Evolutionary conservation across 306 rosid species (phyloP).

Genomic region (Casuarina equisetifolia): DNA sequence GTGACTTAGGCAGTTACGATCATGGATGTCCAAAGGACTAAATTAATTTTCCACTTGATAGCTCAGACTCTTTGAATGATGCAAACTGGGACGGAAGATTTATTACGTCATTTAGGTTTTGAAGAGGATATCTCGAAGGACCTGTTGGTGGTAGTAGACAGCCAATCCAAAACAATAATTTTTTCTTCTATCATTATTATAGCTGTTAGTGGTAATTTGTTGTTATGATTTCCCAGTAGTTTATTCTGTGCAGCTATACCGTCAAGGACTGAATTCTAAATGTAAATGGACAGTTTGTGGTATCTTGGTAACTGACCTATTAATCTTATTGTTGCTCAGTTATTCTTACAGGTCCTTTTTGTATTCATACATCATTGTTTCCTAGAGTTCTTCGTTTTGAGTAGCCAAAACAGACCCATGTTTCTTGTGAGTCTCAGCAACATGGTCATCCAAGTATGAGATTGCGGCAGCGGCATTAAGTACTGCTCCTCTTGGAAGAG

Average conservation of each 20-base stretch:
- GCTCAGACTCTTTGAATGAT: too few species aligned
- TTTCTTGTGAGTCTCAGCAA: background rate
- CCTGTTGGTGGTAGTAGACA: too few species aligned
- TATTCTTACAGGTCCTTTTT: background rate
- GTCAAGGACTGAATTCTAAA: background rate
- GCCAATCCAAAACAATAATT: too few species aligned
- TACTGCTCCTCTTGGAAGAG: slow-evolving; percentile 56
- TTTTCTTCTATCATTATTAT: too few species aligned
- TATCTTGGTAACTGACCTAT: background rate
- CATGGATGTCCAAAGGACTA: too few species aligned
- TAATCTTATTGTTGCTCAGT: background rate
- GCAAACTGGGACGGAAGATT: too few species aligned
- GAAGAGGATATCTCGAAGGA: too few species aligned
- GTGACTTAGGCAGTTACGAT: too few species aligned
- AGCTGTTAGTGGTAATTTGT: background rate
- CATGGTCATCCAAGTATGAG: slow-evolving; percentile 37
- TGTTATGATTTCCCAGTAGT: background rate
- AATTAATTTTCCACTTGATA: too few species aligned
- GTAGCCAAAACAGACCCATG: background rate
- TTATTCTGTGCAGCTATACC: background rate
- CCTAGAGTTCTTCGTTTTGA: background rate
- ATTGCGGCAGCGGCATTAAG: slow-evolving; percentile 51
- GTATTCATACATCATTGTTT: background rate
- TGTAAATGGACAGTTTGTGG: background rate
- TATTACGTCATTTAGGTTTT: too few species aligned